Base-by-base conservation (phyloP, 225 moss, liverwort and hornwort genomes). In the Sphagnum contortum region DNA sequence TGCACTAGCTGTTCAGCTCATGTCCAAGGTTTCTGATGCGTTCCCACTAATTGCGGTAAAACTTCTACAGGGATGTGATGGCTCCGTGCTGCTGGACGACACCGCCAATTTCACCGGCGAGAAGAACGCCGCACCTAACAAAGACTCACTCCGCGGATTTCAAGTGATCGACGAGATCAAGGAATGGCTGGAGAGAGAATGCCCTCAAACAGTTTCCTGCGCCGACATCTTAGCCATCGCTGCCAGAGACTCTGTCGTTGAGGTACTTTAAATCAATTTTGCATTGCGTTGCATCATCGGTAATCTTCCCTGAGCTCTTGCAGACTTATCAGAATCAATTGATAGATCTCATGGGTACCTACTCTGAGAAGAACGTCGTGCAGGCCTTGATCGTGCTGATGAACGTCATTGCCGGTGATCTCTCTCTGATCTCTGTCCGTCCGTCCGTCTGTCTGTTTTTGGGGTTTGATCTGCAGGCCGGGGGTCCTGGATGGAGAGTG, bases 161-260 rank as follows among this genome's bases (percentile, higher is more conserved):
- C 5, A 61, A 6, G 61, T 61, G 46, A 48, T 61, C n/a, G 61
- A 61, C 61, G 46, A 61, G 6, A 61, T 61, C 8, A 61, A 61
- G 45, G 12, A 48, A 47, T 48, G 48, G 3, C 3, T 61, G 61
- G 61, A 61, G 61, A 61, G 61, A 3, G 61, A 8, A n/a, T 61
- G 61, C 61, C 11, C 12, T 12, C 46, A 61, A 8, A 61, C 61
- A 48, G 61, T 61, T 8, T 61, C 61, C 10, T 61, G 61, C 44
- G 61, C 61, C 44, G 61, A 61, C 61, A 61, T 61, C 48, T 47
- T 61, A 8, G 61, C 61, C 47, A 61, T 61, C 46, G 61, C 61
- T 8, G 61, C 61, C 9, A 45, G 61, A 9, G 47, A 61, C 61
- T 50, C 66, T 52, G 66, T 69, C 47, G 54, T 70, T 57, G 60